Percentiles rank a stretch among this genome's conserved stretches.
Evolutionary conservation across 495 filamentous ascomycete species (phyloP).

Genomic region (Hamigera avellanea): DNA sequence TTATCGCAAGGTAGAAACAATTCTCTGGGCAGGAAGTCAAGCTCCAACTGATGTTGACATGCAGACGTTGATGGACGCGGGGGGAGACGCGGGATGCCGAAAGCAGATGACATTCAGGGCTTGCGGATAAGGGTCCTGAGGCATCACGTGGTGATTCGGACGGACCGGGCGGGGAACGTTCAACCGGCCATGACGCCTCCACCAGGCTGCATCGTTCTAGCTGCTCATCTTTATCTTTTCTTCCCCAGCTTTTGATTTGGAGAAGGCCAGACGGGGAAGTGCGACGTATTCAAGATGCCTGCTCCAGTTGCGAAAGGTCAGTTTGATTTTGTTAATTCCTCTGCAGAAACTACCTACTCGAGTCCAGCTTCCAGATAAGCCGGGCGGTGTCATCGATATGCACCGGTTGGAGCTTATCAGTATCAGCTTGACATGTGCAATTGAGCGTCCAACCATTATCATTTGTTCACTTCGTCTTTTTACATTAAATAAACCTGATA

Average conservation of each 20-base stretch:
- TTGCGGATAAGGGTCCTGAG: constrained; percentile 22
- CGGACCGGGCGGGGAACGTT: background rate
- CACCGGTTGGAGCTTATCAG: constrained; percentile 28
- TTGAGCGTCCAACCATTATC: no score
- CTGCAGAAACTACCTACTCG: no score
- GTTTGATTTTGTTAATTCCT: constrained; percentile 1
- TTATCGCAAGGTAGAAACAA: no score
- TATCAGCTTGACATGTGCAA: no score
- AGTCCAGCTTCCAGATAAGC: constrained; percentile 7
- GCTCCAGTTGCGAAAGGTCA: constrained; percentile 44
- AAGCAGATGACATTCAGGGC: constrained; percentile 22
- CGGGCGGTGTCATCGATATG: constrained; percentile 15
- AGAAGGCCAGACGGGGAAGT: no score
- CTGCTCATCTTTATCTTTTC: background rate
- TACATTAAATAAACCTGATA: no score
- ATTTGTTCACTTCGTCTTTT: no score
- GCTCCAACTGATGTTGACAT: no score
- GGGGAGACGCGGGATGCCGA: constrained; percentile 17
- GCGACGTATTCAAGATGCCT: constrained; percentile 26
- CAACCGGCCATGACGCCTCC: constrained; percentile 4
- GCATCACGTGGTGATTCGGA: constrained; percentile 19
- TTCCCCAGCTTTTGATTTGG: no score
- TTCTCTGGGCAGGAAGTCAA: no score
- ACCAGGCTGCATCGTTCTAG: background rate
- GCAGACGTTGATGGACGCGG: no score